Percentiles rank a stretch among this genome's conserved stretches.
Conservation (phyloP, 768 basidiomycete species). For the Leccinum obscurum region DNA sequence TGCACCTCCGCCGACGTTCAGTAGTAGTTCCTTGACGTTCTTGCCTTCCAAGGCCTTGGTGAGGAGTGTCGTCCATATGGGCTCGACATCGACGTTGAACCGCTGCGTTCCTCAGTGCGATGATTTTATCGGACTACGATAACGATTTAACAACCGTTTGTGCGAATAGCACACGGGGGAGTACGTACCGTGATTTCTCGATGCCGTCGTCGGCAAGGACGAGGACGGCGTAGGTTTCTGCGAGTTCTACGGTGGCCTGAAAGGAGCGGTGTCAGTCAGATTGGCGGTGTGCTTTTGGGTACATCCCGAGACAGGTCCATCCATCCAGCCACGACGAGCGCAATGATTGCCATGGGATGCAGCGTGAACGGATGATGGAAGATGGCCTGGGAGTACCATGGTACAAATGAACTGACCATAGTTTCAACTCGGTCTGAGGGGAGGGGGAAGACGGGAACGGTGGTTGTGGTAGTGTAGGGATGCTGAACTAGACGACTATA, state of each 20-base stretch:
- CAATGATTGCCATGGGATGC: background rate
- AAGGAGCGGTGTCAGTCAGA: constrained; percentile 8
- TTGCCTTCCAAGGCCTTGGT: constrained; percentile 98
- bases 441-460: too few relatives aligned
- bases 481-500: too few relatives aligned
- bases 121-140: constrained; percentile 87
- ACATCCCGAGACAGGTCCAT: constrained; percentile 9
- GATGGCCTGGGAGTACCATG: too few relatives aligned
- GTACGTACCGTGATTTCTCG: constrained; percentile 88
- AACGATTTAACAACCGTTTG: background rate
- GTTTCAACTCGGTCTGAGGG: constrained; percentile 20
- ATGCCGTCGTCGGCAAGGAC: constrained; percentile 97
- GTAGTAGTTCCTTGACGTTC: constrained; percentile 93
- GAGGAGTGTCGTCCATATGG: constrained; percentile 95
- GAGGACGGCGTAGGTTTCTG: constrained; percentile 86
- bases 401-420: constrained; percentile 7
- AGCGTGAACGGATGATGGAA: background rate
- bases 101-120: constrained; percentile 81
- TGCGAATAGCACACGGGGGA: background rate
- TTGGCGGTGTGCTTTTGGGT: background rate
- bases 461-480: too few relatives aligned
- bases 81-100: constrained; percentile 83
- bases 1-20: constrained; percentile 92
- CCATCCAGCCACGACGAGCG: constrained; percentile 21
- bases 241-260: constrained; percentile 66